phyloP scores from a whole-genome alignment of 129 eudicot species.

The Kitagawia praeruptora region DNA sequence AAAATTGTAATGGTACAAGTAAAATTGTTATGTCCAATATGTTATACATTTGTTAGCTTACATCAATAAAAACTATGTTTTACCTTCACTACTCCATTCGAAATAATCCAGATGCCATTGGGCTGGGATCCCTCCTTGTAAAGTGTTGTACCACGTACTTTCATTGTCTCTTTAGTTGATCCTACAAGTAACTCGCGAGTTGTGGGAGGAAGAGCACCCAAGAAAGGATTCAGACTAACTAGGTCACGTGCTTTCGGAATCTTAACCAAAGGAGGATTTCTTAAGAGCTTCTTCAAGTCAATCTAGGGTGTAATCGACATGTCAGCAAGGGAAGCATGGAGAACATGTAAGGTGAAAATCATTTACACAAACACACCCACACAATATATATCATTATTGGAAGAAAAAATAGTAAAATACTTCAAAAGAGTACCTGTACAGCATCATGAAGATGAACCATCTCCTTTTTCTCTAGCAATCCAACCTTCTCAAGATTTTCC shows the following conservation, averaged over 20 bases:
- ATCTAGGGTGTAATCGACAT: slow-evolving; percentile 36
- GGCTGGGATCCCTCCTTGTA: slow-evolving; percentile 72
- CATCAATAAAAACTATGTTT: too few relatives aligned
- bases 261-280: slow-evolving; percentile 91
- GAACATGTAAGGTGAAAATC: too few relatives aligned
- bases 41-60: too few relatives aligned
- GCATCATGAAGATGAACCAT: slow-evolving; percentile 93
- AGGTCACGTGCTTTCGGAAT: slow-evolving; percentile 69
- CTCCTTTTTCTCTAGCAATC: slow-evolving; percentile 80
- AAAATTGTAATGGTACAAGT: too few relatives aligned
- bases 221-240: slow-evolving; percentile 53
- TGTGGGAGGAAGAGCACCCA: slow-evolving; percentile 79
- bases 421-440: slow-evolving; percentile 98
- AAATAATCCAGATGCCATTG: slow-evolving; percentile 75
- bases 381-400: too few relatives aligned
- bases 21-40: too few relatives aligned
- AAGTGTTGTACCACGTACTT: slow-evolving; percentile 54
- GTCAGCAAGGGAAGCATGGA: too few relatives aligned
- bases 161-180: slow-evolving; percentile 80
- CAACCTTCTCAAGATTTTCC: slow-evolving; percentile 86
- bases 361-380: too few relatives aligned
- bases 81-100: slow-evolving; percentile 97
- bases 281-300: slow-evolving; percentile 76
- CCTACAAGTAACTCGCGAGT: slow-evolving; percentile 55
- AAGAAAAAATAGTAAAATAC: too few relatives aligned